A percentile compares a stretch with the other conserved stretches of the same genome.
Conservation (phyloP, 2,329 filamentous ascomycete genomes). For the Cladosporium sp. region DNA sequence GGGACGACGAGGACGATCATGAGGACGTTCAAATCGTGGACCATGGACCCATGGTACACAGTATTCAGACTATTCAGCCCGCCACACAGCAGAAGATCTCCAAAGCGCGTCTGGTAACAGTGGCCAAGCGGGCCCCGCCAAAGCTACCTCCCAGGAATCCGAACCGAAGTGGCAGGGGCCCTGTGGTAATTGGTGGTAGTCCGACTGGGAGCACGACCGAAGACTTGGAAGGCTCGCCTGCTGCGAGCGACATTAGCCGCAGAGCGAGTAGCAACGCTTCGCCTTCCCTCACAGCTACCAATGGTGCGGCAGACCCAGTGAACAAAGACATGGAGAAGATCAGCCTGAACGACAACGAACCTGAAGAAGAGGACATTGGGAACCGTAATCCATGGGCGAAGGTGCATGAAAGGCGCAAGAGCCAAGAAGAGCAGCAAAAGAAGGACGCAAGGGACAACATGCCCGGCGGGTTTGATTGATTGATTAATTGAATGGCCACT, state of each 20-base stretch:
- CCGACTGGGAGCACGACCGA: conserved; percentile 18
- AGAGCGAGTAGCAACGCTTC: neutral
- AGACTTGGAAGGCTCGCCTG: conserved; percentile 27
- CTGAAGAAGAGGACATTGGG: conserved; percentile 16
- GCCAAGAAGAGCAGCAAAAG: conserved; percentile 12
- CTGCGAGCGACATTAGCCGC: conserved; percentile 3
- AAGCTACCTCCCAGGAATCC: conserved; percentile 73
- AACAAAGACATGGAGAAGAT: conserved; percentile 13
- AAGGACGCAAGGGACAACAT: conserved; percentile 19
- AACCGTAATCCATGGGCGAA: conserved; percentile 20
- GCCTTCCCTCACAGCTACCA: neutral
- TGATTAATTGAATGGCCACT: no score
- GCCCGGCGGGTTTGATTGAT: conserved; percentile 29
- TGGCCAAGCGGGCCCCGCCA: conserved; percentile 72
- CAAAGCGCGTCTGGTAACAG: conserved; percentile 75
- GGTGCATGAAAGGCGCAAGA: conserved; percentile 19
- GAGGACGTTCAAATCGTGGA: conserved; percentile 45
- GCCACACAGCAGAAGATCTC: conserved; percentile 41
- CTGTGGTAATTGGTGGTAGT: conserved; percentile 17
- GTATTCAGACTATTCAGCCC: conserved; percentile 63
- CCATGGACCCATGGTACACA: conserved; percentile 41
- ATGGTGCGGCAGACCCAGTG: neutral
- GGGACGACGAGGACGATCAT: conserved; percentile 42
- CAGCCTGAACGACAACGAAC: conserved; percentile 12
- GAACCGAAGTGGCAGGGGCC: conserved; percentile 35